These are phyloP conservation scores for Epichloe glyceriae DNA, from an alignment of 2,329 filamentous ascomycete species.

Conservation along the genomic window DNA sequence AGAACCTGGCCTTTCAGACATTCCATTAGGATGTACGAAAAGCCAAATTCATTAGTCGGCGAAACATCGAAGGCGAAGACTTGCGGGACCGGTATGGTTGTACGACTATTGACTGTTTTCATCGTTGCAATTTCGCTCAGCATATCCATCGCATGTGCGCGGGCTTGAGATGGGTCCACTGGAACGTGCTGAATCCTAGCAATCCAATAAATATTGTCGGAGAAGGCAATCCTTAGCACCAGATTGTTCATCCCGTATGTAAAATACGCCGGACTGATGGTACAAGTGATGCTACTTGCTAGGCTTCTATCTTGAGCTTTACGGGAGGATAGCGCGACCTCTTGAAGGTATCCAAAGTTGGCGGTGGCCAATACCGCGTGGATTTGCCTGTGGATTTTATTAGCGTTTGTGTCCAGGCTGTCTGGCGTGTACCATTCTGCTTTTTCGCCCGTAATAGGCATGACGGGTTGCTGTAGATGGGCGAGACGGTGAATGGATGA, in stretches of 20 bases:
- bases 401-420: background rate
- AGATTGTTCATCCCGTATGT: constrained; percentile 10
- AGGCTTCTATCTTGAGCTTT: constrained; percentile 1
- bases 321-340: constrained; percentile 2
- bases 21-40: constrained; percentile 6
- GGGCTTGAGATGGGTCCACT: constrained; percentile 1
- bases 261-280: background rate
- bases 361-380: background rate
- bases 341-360: constrained; percentile 4
- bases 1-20: constrained; percentile 4
- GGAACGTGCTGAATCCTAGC: constrained; percentile 4
- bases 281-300: background rate
- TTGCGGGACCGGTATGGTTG: constrained; percentile 4
- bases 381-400: constrained; percentile 4
- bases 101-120: constrained; percentile 3
- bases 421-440: constrained; percentile 1
- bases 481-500: too few species aligned
- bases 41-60: constrained; percentile 4
- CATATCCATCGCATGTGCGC: constrained; percentile 3
- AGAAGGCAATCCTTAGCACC: constrained; percentile 5
- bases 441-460: background rate
- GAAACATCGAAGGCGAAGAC: constrained; percentile 3
- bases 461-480: too few species aligned
- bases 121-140: constrained; percentile 7
- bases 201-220: constrained; percentile 4